Base-by-base conservation (phyloP, 805 yeast genomes). In the Zygotorulaspora sp. region DNA sequence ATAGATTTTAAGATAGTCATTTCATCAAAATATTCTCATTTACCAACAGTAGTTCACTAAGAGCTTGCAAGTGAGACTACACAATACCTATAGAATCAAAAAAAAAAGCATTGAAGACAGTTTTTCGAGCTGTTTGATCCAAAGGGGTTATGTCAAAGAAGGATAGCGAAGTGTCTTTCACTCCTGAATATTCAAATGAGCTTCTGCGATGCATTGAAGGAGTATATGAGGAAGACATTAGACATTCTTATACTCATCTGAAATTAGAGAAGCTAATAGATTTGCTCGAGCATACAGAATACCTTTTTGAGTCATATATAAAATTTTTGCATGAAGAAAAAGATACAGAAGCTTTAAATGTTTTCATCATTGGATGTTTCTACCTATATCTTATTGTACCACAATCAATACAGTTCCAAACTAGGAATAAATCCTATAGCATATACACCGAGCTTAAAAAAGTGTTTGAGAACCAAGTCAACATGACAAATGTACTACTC, bases 171-270 rank as follows among this genome's bases (percentile, higher is more conserved):
- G 26, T 31, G 18, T 35, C 38, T 20, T 64, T 56, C 44, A 65
- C 70, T 3, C 70, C 70, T 12, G 70, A 66, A 48, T 60, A 63
- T 48, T 67, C 72, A 1, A 55, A 58, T 19, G 67, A 65, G 48
- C 55, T 67, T 22, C 44, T 59, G 24, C 42, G 44, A 25, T 52
- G 58, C 32, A 55, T 53, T 12, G 44, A 44, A 28, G 52, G 52
- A 31, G 52, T 64, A 4, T 66, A 63, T 47, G 50, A 53, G 7
- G 62, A 61, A 19, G 65, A 63, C 37, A 55, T 67, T 21, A 53
- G 50, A 28, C 61, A 54, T 9, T 46, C 49, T 19, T 47, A 47
- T 27, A 57, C 61, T 0, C 64, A 61, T 22, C 43, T 65, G 33
- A 55, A 55, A 38, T 46, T 66, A 21, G 56, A 61, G 34, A 65